phyloP scores from a whole-genome alignment of 2,329 filamentous ascomycete species.

The Apiospora malaysiana region DNA sequence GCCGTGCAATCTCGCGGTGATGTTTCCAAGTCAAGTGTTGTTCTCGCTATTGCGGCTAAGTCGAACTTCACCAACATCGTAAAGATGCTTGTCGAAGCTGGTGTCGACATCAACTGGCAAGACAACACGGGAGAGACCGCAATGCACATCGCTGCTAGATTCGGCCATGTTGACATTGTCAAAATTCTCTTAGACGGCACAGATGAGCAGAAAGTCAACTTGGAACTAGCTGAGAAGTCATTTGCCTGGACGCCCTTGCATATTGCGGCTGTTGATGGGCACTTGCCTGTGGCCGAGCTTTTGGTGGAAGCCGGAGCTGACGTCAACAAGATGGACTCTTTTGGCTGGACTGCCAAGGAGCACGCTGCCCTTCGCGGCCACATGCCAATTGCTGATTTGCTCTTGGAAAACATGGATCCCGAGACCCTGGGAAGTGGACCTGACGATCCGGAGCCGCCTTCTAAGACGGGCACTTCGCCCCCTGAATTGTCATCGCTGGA shows the following conservation, averaged over 20 bases:
- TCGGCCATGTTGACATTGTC: slow-evolving; percentile 83
- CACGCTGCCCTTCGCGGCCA: slow-evolving; percentile 92
- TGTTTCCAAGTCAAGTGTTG: slow-evolving; percentile 84
- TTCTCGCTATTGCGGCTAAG: slow-evolving; percentile 85
- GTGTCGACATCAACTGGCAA: slow-evolving; percentile 91
- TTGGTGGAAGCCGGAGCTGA: slow-evolving; percentile 81
- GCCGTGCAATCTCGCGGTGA: slow-evolving; percentile 70
- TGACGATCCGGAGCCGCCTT: slow-evolving; percentile 35
- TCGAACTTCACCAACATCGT: slow-evolving; percentile 87
- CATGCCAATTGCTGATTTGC: slow-evolving; percentile 74
- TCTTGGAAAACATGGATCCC: slow-evolving; percentile 60
- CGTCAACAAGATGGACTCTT: slow-evolving; percentile 76
- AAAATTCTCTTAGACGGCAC: slow-evolving; percentile 75
- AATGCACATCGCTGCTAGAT: slow-evolving; percentile 87
- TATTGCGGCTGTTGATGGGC: slow-evolving; percentile 89
- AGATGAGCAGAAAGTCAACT: slow-evolving; percentile 71
- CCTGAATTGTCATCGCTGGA: slow-evolving; percentile 66
- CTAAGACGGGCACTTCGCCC: slow-evolving; percentile 45
- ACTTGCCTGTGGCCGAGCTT: slow-evolving; percentile 74
- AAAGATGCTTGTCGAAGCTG: slow-evolving; percentile 84
- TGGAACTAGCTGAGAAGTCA: slow-evolving; percentile 79
- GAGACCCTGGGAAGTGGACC: slow-evolving; percentile 36
- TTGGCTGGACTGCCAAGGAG: slow-evolving; percentile 93
- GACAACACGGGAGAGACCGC: slow-evolving; percentile 91
- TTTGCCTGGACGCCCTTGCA: slow-evolving; percentile 97